Percentiles rank a stretch among this genome's conserved stretches.
These are phyloP conservation scores for Pseudocercospora pini-densiflorae DNA, from an alignment of 2,329 filamentous ascomycete genomes.

Conservation along the genomic window DNA sequence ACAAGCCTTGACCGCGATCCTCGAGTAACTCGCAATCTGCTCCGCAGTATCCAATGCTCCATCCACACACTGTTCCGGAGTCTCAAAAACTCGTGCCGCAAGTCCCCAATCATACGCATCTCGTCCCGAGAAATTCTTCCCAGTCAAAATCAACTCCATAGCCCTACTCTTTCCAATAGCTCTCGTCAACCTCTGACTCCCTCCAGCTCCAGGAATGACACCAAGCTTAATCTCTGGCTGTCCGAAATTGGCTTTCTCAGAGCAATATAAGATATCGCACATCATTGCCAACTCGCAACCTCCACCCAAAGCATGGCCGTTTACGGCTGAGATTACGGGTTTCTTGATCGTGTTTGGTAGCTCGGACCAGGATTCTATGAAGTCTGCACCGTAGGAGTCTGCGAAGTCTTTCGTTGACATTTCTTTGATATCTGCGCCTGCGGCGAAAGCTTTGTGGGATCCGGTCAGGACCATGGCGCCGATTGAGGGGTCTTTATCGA, in stretches of 20 bases:
- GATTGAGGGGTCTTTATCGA: slow-evolving; percentile 72
- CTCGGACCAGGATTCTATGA: slow-evolving; percentile 93
- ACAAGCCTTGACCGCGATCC: slow-evolving; percentile 82
- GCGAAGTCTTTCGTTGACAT: slow-evolving; percentile 94
- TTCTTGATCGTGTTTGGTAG: slow-evolving; percentile 86
- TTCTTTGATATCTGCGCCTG: slow-evolving; percentile 98
- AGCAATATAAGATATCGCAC: slow-evolving; percentile 95
- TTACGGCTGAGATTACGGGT: slow-evolving; percentile 91
- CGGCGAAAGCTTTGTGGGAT: slow-evolving; percentile 87
- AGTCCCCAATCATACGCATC: slow-evolving; percentile 92
- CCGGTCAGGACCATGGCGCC: slow-evolving; percentile 85
- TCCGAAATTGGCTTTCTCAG: slow-evolving; percentile 83
- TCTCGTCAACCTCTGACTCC: slow-evolving; percentile 83
- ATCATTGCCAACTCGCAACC: slow-evolving; percentile 98
- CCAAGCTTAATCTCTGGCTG: slow-evolving; percentile 98
- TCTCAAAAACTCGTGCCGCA: slow-evolving; percentile 79
- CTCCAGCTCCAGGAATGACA: slow-evolving; percentile 88
- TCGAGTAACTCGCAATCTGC: slow-evolving; percentile 85
- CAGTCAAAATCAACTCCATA: slow-evolving; percentile 91
- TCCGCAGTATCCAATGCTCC: slow-evolving; percentile 81
- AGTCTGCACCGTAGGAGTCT: slow-evolving; percentile 83
- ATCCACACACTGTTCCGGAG: slow-evolving; percentile 79
- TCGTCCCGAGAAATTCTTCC: slow-evolving; percentile 78
- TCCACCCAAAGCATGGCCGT: slow-evolving; percentile 90
- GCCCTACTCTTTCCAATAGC: slow-evolving; percentile 72